Evolutionary conservation across 257 asterid species (phyloP).

Genomic region (Solanum piurae): DNA sequence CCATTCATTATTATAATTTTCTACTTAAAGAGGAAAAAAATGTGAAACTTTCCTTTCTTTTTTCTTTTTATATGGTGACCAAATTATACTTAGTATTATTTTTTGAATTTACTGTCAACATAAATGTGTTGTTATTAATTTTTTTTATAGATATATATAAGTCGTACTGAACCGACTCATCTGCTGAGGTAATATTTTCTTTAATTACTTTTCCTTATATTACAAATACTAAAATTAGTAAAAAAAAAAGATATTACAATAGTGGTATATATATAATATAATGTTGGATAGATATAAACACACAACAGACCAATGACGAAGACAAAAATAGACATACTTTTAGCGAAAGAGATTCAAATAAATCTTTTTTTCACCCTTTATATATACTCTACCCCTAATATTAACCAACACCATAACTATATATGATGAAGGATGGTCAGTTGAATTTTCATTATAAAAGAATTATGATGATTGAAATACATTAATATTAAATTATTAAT

Average conservation of each 20-base stretch:
- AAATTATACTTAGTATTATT: no score
- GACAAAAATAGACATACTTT: no score
- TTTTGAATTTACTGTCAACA: background rate
- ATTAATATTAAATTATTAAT: no score
- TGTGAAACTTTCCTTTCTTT: background rate
- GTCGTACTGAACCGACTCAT: background rate
- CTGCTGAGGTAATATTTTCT: background rate
- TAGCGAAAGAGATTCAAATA: background rate
- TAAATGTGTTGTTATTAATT: background rate
- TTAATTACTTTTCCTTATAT: background rate
- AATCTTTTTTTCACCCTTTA: background rate
- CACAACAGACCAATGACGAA: no score
- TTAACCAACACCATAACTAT: no score
- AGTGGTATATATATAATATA: no score
- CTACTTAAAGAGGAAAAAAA: background rate
- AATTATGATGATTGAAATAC: no score
- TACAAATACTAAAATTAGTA: background rate
- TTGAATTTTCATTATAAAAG: no score
- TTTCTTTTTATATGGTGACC: background rate
- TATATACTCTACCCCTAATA: background rate
- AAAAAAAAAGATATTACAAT: no score
- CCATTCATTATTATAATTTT: background rate
- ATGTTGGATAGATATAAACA: no score
- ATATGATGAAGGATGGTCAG: fast-evolving
- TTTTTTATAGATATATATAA: no score